Evolutionary conservation across 1,284 basidiomycete species (phyloP).

Genomic region (Naganishia cerealis): DNA sequence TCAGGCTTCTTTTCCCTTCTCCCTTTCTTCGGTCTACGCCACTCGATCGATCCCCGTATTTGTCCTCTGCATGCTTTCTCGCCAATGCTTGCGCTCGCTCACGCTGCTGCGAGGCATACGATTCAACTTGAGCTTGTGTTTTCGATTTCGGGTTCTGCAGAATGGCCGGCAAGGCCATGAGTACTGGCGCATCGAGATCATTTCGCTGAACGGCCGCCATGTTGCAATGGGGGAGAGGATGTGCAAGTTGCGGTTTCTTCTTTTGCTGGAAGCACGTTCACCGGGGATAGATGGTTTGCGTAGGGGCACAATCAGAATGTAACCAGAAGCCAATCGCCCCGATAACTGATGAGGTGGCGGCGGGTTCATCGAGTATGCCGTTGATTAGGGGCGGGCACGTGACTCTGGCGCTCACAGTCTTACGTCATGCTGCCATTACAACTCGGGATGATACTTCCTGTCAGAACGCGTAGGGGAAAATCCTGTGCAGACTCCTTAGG

Average conservation of each 20-base stretch:
- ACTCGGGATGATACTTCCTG: no score
- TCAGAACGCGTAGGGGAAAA: no score
- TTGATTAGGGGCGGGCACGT: not conserved
- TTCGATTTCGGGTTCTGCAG: constrained; percentile 48
- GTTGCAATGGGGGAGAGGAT: not conserved
- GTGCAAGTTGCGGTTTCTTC: not conserved
- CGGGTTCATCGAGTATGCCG: not conserved
- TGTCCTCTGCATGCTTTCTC: constrained; percentile 26
- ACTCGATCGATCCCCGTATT: constrained; percentile 27
- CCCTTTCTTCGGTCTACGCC: constrained; percentile 32
- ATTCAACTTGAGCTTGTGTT: constrained; percentile 44
- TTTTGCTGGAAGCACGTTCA: not conserved
- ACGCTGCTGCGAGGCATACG: constrained; percentile 50
- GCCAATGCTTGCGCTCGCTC: constrained; percentile 42
- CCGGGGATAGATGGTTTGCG: not conserved
- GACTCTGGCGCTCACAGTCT: not conserved
- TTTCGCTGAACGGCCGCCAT: constrained; percentile 3
- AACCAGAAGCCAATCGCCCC: not conserved
- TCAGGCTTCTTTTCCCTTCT: constrained; percentile 47
- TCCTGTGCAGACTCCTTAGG: no score
- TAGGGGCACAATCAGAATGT: not conserved
- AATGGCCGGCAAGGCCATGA: constrained; percentile 47
- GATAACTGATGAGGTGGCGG: not conserved
- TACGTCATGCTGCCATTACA: no score
- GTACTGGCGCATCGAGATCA: constrained; percentile 5